Percentiles rank a stretch among this genome's conserved stretches.
These are phyloP conservation scores for Lyophyllum atratum DNA, from an alignment of 768 basidiomycete genomes.

Conservation along the genomic window DNA sequence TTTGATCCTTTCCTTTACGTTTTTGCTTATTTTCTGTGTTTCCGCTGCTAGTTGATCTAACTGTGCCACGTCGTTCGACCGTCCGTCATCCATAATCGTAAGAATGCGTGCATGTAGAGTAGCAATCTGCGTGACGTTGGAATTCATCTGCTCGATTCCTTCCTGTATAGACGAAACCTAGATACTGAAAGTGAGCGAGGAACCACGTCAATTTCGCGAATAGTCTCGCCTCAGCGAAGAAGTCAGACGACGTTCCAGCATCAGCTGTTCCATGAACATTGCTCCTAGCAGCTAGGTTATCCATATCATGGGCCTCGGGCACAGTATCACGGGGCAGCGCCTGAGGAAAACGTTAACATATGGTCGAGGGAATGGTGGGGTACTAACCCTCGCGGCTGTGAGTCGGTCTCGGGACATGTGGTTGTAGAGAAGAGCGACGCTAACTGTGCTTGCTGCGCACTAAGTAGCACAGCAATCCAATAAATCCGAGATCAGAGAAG, in stretches of 20 bases:
- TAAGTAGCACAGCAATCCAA: no score
- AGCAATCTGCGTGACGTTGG: conserved; percentile 39
- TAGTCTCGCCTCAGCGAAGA: conserved; percentile 36
- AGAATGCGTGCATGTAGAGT: conserved; percentile 39
- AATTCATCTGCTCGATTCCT: conserved; percentile 38
- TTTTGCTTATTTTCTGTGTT: conserved; percentile 58
- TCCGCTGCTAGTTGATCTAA: conserved; percentile 60
- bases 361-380: not conserved
- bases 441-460: no score
- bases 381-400: conserved; percentile 36
- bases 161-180: conserved; percentile 45
- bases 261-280: no score
- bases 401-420: conserved; percentile 41
- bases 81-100: conserved; percentile 32
- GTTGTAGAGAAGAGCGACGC: no score
- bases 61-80: conserved; percentile 30
- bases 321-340: conserved; percentile 32
- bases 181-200: not conserved
- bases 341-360: conserved; percentile 18
- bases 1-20: conserved; percentile 62
- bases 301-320: conserved; percentile 30
- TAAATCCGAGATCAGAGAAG: no score
- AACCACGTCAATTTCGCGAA: not conserved
- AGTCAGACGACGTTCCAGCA: conserved; percentile 24
- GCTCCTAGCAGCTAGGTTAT: conserved; percentile 22